Conservation (phyloP, 1,284 basidiomycete species). For the Prillingera fragicola region DNA sequence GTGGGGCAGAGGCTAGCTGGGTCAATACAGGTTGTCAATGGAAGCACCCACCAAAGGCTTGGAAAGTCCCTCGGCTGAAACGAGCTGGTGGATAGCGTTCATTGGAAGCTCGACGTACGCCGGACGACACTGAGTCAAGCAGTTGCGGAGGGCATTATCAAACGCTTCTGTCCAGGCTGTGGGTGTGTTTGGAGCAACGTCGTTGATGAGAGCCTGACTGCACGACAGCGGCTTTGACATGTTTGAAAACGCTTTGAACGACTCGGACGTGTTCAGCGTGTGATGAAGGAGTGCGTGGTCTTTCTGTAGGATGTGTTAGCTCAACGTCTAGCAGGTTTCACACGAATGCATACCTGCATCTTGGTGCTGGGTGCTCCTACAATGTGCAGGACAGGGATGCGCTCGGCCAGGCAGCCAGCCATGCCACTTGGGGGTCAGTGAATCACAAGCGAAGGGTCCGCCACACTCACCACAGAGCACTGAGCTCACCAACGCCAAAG, state of each 20-base stretch:
- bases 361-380: conserved; percentile 69
- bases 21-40: conserved; percentile 7
- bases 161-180: conserved; percentile 62
- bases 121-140: conserved; percentile 69
- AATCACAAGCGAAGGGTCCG: not conserved
- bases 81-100: conserved; percentile 67
- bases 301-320: conserved; percentile 12
- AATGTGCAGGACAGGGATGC: conserved; percentile 86
- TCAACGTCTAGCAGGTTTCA: no score
- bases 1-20: conserved; percentile 17
- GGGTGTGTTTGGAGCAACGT: conserved; percentile 47
- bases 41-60: conserved; percentile 24
- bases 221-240: conserved; percentile 71
- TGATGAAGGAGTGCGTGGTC: conserved; percentile 67
- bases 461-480: conserved; percentile 55
- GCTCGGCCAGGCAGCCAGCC: conserved; percentile 61
- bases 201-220: conserved; percentile 60
- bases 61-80: conserved; percentile 62
- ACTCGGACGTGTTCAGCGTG: conserved; percentile 74
- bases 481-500: conserved; percentile 85
- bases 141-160: conserved; percentile 70
- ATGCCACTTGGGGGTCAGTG: conserved; percentile 43
- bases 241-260: conserved; percentile 67
- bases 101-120: conserved; percentile 85
- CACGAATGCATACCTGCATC: conserved; percentile 26